These are phyloP conservation scores for Lophium mytilinum DNA, from an alignment of 495 filamentous ascomycete genomes.

Conservation along the genomic window DNA sequence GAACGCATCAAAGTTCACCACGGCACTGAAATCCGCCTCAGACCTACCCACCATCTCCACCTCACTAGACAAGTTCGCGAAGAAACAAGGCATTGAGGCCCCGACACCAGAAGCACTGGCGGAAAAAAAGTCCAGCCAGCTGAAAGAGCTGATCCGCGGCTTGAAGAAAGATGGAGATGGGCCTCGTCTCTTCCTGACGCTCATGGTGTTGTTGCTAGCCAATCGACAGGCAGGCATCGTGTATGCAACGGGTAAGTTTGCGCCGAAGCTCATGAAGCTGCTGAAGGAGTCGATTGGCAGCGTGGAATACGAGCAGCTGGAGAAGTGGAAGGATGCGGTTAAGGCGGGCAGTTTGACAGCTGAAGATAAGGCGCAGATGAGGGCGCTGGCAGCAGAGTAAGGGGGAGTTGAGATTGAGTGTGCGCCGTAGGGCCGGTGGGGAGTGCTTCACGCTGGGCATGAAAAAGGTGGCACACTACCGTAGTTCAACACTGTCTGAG, in stretches of 20 bases:
- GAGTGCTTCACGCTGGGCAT: no score
- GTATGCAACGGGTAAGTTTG: slow-evolving; percentile 28
- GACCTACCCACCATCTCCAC: background rate
- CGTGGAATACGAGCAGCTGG: slow-evolving; percentile 21
- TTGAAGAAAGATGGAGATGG: slow-evolving; percentile 26
- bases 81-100: slow-evolving; percentile 11
- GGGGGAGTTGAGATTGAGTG: no score
- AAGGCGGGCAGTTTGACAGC: slow-evolving; percentile 20
- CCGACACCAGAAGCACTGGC: background rate
- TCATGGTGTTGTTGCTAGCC: slow-evolving; percentile 26
- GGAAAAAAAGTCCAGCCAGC: slow-evolving; percentile 2
- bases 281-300: slow-evolving; percentile 11
- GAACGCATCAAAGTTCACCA: slow-evolving; percentile 16
- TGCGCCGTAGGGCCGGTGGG: background rate
- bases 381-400: slow-evolving; percentile 7
- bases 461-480: no score
- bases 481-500: no score
- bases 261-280: slow-evolving; percentile 28
- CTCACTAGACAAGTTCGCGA: slow-evolving; percentile 16
- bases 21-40: background rate
- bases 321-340: slow-evolving; percentile 25
- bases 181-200: slow-evolving; percentile 26
- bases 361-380: slow-evolving; percentile 24
- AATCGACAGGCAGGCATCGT: slow-evolving; percentile 18
- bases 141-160: slow-evolving; percentile 21